phyloP scores from a whole-genome alignment of 192 early-diverging fungal genomes.

The Oehlia diaphana region DNA sequence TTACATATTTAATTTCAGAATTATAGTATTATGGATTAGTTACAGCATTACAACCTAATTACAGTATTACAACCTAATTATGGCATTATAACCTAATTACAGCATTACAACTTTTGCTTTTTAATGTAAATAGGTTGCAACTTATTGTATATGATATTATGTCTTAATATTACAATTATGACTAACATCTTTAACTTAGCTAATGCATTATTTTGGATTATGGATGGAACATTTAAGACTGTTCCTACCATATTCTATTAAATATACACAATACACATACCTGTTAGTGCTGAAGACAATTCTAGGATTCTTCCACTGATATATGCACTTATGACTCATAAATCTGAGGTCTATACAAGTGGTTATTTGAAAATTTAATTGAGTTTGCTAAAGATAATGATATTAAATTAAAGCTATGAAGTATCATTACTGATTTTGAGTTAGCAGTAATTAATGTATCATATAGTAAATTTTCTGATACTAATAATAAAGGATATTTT shows the following conservation, averaged over 20 bases:
- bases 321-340: neutral
- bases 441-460: neutral
- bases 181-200: too few species aligned
- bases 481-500: neutral
- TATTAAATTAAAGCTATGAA: neutral
- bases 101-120: too few species aligned
- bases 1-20: too few species aligned
- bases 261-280: neutral
- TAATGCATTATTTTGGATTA: neutral
- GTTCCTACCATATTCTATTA: slow-evolving; percentile 1
- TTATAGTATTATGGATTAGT: too few species aligned
- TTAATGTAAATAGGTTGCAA: too few species aligned
- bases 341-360: neutral
- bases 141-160: too few species aligned
- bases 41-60: too few species aligned
- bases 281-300: neutral
- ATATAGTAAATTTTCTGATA: neutral
- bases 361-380: neutral
- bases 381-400: neutral
- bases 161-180: too few species aligned
- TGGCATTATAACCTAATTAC: too few species aligned
- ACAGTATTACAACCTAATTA: too few species aligned
- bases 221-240: neutral
- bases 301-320: neutral
- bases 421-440: slow-evolving; percentile 17